Evolutionary conservation across 345 rosid genomes (phyloP).

Genomic region (Excoecaria cochinchinensis): DNA sequence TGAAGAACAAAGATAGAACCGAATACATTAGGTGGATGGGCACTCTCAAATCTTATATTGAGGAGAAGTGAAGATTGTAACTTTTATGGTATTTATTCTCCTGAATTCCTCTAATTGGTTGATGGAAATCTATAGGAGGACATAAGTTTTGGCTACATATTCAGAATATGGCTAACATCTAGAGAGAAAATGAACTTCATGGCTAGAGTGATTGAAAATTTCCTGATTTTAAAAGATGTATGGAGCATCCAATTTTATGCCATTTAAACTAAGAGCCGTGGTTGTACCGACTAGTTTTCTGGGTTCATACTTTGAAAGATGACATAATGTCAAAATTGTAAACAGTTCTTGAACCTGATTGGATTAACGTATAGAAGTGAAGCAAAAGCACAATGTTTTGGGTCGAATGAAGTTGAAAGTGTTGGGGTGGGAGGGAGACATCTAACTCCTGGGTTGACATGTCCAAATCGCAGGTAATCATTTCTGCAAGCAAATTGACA

Average conservation of each 20-base stretch:
- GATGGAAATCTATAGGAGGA: background rate
- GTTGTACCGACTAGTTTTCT: background rate
- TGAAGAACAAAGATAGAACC: slow-evolving; percentile 65
- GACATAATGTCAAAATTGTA: background rate
- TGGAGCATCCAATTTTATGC: background rate
- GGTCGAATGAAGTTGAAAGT: background rate
- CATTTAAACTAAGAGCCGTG: background rate
- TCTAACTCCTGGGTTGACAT: slow-evolving; percentile 5
- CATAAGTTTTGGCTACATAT: background rate
- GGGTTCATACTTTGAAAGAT: background rate
- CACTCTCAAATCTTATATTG: slow-evolving; percentile 63
- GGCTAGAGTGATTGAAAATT: background rate
- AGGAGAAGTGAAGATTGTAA: slow-evolving; percentile 38
- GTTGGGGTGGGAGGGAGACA: background rate
- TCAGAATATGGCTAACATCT: background rate
- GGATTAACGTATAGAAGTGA: slow-evolving; percentile 2
- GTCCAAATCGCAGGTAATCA: slow-evolving; percentile 6
- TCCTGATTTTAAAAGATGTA: background rate
- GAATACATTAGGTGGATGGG: slow-evolving; percentile 76
- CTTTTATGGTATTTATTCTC: background rate
- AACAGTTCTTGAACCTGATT: background rate
- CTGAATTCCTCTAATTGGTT: background rate
- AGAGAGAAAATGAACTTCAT: background rate
- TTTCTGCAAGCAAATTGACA: slow-evolving; percentile 13
- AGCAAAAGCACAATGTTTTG: slow-evolving; percentile 1